Base-by-base conservation (phyloP, 768 basidiomycete genomes). In the Rubroboletus pulcherrimus region DNA sequence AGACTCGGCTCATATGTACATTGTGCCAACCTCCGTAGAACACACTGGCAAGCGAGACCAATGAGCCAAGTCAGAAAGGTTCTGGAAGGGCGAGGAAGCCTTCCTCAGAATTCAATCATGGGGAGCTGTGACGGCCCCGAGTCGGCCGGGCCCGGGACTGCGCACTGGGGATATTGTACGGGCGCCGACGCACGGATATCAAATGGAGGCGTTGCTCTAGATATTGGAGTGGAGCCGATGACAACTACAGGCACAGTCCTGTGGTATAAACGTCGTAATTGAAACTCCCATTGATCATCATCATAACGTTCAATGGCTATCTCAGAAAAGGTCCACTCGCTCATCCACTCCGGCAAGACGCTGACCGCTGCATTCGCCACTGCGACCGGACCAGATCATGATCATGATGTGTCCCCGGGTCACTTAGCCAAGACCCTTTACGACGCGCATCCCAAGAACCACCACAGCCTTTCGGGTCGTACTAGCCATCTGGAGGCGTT, bases 301-400 rank as follows among this genome's bases (percentile, higher is more conserved):
- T 55, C 46, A 30, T 37, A 29, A 53, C 15, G 17, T 21, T 34
- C 49, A 34, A 72, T 71, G 67, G 41, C 58, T 11, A 49, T 71
- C 49, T 69, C 71, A 45, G 69, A 73, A 39, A 65, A 66, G 45
- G 69, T 72, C 17, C 62, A 68, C 54, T 58, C 68, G 46, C 65
- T 77, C 7, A 65, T 69, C 8, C 69, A 66, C 31, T 69, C 70
- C 2, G 53, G 62, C 12, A 65, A 68, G 53, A 78, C 78, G 8
- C 63, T 81, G 51, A 79, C 79, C 0, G 63, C 72, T 2, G 73
- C 76, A 42, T 67, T 83, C 30, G 73, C 75, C 5, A 56, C 67
- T 35, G 70, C 76, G 46, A 74, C 73, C 3, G 63, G 51, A n/a
- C 56, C 55, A 33, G 65, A 66, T 54, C 40, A 40, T 9, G 65